Percentiles rank a stretch among this genome's conserved stretches.
Evolutionary conservation across 176 grass and related monocot species (phyloP).

Genomic region (Phyllostachys edulis): DNA sequence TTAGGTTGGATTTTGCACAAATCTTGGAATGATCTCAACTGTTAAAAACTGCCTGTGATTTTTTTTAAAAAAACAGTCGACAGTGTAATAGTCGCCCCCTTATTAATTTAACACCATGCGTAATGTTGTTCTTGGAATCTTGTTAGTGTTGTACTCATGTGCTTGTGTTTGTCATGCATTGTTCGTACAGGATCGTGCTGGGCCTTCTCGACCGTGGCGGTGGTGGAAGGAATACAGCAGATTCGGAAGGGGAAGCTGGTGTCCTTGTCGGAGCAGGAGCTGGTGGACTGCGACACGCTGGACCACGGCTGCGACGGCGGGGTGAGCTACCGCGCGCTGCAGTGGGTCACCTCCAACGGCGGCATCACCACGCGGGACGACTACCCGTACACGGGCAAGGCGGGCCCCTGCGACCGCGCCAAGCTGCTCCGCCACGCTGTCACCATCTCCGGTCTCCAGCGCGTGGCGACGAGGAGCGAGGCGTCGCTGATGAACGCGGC

Average conservation of each 20-base stretch:
- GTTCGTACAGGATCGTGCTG: slow-evolving; percentile 50
- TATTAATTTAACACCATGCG: too few species aligned
- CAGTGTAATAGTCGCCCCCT: too few species aligned
- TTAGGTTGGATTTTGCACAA: too few species aligned
- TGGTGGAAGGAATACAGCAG: slow-evolving; percentile 55
- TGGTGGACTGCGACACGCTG: slow-evolving; percentile 61
- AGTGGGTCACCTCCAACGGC: slow-evolving; percentile 54
- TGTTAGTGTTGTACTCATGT: background rate
- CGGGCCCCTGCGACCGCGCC: background rate
- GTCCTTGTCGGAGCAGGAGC: slow-evolving; percentile 69
- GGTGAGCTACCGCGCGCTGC: slow-evolving; percentile 50
- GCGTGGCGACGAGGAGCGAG: slow-evolving; percentile 38
- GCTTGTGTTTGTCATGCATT: too few species aligned
- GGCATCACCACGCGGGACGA: slow-evolving; percentile 46
- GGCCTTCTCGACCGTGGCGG: slow-evolving; percentile 62
- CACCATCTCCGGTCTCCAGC: slow-evolving; percentile 40
- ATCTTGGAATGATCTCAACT: too few species aligned
- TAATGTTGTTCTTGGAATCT: too few species aligned
- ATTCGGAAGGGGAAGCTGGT: slow-evolving; percentile 51
- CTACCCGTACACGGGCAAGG: slow-evolving; percentile 52
- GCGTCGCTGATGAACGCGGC: slow-evolving; percentile 44
- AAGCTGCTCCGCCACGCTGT: slow-evolving; percentile 41
- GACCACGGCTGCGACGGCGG: slow-evolving; percentile 59
- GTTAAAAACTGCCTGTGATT: too few species aligned
- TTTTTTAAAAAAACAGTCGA: too few species aligned